phyloP scores from a whole-genome alignment of 2,329 filamentous ascomycete genomes.

The Exophiala lecanii-corni region DNA sequence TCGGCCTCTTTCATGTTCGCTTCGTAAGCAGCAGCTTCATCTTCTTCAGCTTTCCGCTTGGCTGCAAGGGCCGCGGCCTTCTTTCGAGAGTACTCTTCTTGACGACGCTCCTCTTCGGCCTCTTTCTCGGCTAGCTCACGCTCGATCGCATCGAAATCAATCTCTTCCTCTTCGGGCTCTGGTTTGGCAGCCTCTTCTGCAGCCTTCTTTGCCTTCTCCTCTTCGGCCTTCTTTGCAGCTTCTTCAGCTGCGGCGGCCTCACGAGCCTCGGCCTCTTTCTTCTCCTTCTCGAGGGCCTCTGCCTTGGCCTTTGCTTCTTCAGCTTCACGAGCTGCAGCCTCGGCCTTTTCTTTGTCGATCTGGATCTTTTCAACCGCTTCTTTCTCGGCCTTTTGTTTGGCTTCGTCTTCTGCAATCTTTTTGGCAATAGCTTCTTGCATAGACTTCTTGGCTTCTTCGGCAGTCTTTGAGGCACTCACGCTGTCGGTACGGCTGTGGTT shows the following conservation, averaged over 20 bases:
- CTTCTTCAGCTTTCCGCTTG: constrained; percentile 41
- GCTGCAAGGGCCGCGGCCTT: constrained; percentile 70
- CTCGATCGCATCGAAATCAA: constrained; percentile 45
- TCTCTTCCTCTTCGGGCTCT: constrained; percentile 35
- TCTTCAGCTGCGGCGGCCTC: constrained; percentile 38
- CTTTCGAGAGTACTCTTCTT: constrained; percentile 58
- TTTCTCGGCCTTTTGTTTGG: constrained; percentile 38
- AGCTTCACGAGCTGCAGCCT: constrained; percentile 31
- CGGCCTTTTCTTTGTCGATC: constrained; percentile 42
- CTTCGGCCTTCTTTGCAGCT: constrained; percentile 12
- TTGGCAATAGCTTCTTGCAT: constrained; percentile 54
- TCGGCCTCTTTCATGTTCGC: constrained; percentile 47
- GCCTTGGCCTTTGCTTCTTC: constrained; percentile 28
- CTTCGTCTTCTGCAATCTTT: constrained; percentile 50
- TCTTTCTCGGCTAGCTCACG: constrained; percentile 44
- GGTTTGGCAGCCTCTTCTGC: constrained; percentile 26
- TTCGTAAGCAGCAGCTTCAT: constrained; percentile 41
- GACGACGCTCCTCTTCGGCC: constrained; percentile 42
- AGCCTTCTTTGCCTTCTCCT: constrained; percentile 16
- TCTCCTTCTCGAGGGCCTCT: constrained; percentile 27
- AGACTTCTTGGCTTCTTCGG: constrained; percentile 76
- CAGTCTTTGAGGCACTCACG: constrained; percentile 60
- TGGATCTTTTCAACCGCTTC: constrained; percentile 32
- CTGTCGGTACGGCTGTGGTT: constrained; percentile 70
- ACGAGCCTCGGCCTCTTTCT: constrained; percentile 35